These are phyloP conservation scores for Leishmania amazonensis DNA, from an alignment of 208 protist genomes.

Conservation along the genomic window DNA sequence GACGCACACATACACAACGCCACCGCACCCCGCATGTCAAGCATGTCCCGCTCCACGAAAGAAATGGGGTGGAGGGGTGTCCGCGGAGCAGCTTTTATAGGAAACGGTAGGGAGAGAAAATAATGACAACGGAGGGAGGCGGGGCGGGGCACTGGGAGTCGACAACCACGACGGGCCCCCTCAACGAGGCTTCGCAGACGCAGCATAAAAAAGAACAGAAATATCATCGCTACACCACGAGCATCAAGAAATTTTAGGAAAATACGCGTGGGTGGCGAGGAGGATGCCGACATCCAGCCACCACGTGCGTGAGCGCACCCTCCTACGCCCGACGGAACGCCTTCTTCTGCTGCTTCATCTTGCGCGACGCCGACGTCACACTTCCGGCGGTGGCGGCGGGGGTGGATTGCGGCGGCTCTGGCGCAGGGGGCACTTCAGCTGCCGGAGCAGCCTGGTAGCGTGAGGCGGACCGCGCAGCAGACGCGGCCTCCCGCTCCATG, in stretches of 20 bases:
- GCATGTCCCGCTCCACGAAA: not conserved
- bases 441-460: not conserved
- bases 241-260: not conserved
- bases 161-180: not conserved
- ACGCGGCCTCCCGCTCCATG: slow-evolving; percentile 16
- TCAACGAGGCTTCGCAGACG: not conserved
- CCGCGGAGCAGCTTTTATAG: not conserved
- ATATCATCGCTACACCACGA: not conserved
- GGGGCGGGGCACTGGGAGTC: not conserved
- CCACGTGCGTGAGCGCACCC: not conserved
- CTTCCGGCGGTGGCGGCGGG: not conserved
- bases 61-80: not conserved
- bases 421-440: not conserved
- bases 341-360: slow-evolving; percentile 30
- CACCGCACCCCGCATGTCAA: not conserved
- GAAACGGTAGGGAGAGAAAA: not conserved
- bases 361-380: slow-evolving; percentile 19
- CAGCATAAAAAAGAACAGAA: no score
- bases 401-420: not conserved
- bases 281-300: not conserved
- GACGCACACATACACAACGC: not conserved
- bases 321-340: slow-evolving; percentile 6
- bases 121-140: not conserved
- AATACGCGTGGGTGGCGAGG: no score
- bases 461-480: not conserved